Base-by-base conservation (phyloP, 176 grass and related monocot species). In the Avena atlantica region DNA sequence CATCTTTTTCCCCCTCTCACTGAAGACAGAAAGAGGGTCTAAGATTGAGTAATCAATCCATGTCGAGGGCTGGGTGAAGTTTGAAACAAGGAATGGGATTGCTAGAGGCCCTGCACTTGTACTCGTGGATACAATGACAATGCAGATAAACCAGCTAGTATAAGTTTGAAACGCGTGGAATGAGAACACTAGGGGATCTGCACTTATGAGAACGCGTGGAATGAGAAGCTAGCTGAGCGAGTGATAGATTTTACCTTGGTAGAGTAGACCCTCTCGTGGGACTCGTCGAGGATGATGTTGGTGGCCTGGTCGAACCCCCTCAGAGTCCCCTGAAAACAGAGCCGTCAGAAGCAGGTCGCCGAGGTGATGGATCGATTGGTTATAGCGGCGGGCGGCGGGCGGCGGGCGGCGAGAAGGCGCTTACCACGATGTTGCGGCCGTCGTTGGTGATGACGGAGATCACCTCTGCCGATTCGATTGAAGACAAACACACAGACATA, bases 391-490 rank as follows among this genome's bases (percentile, higher is more conserved):
- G 65, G 31, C 66, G 52, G 15, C 8, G 40, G 31, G 59, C 13
- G 4, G 62, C 14, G 12, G 65, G 31, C 66, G 52, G 15, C 8
- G 40, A 42, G 49, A 4, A 4, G 3, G 37, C 11, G 60, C 90
- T 91, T 88, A 98, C 93, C 79, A 98, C 90, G 78, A 98, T 98
- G 78, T 96, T 96, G 60, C 92, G 97, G 6, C 97, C 97, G 70
- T 98, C 97, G 85, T 94, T 98, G 70, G 97, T 98, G 85, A 98
- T 98, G 62, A 98, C 78, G 78, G 97, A 98, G 74, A 98, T 98
- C 16, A 92, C 83, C 81, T 91, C 93, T 98, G 90, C 7, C 8
- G 45, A 9, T 47, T 31, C 31, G 31, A 31, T 31, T 31, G 31
- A 21, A 2, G 29, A 53, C 2, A 29, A 14, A 59, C 56, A n/a